Conservation (phyloP, 306 rosid species). For the Ormosia emarginata region DNA sequence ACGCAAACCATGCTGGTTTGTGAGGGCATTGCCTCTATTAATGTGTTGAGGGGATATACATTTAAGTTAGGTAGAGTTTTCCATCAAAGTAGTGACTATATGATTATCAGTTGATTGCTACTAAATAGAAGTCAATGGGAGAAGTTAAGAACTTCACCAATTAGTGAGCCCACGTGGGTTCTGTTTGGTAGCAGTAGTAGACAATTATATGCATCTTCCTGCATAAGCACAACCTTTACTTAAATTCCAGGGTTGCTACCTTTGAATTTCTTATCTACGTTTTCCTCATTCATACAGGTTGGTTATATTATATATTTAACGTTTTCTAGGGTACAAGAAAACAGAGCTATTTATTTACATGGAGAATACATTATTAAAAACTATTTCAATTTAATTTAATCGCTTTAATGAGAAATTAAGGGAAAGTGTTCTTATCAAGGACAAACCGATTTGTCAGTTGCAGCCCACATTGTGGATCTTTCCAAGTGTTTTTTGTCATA, state of each 20-base stretch:
- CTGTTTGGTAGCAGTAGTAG: conserved; percentile 16
- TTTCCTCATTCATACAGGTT: conserved; percentile 12
- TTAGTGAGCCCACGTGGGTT: conserved; percentile 22
- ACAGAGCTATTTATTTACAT: conserved; percentile 3
- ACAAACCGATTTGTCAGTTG: conserved; percentile 39
- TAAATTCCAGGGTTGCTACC: neutral
- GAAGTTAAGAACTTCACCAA: conserved; percentile 28
- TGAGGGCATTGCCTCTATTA: neutral
- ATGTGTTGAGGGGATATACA: neutral
- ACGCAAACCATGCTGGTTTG: conserved; percentile 13
- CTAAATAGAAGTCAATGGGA: conserved; percentile 22
- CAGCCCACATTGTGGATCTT: conserved; percentile 18
- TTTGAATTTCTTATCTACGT: neutral
- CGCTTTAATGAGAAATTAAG: conserved; percentile 16
- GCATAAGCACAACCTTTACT: neutral
- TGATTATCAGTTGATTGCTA: conserved; percentile 5
- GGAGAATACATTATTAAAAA: neutral
- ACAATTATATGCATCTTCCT: conserved; percentile 8
- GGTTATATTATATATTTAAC: neutral
- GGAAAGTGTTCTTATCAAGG: conserved; percentile 33
- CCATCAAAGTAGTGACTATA: conserved; percentile 17
- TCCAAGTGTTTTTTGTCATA: neutral
- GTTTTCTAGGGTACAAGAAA: conserved; percentile 17
- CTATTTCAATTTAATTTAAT: neutral
- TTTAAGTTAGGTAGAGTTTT: conserved; percentile 26